Evolutionary conservation across 257 asterid genomes (phyloP).

Genomic region (Petunia secreta): DNA sequence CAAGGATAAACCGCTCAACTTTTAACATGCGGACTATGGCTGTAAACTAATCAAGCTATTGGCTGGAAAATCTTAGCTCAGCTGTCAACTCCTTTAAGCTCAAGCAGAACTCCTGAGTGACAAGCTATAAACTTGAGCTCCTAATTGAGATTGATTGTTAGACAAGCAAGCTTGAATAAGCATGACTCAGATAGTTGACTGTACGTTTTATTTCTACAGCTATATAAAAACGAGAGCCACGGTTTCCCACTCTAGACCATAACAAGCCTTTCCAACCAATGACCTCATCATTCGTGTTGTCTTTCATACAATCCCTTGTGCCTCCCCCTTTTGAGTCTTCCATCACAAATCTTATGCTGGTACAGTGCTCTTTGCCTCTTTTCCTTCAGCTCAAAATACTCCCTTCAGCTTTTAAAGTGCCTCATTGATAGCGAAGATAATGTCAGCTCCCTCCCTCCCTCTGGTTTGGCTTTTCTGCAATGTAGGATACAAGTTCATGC

Average conservation of each 20-base stretch:
- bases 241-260: neutral
- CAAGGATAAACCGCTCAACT: neutral
- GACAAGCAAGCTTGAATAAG: slow-evolving; percentile 6
- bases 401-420: neutral
- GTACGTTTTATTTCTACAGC: neutral
- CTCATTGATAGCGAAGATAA: neutral
- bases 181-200: neutral
- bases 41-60: neutral
- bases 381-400: slow-evolving; percentile 1
- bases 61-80: neutral
- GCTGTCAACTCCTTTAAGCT: neutral
- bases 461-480: neutral
- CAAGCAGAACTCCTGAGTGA: neutral
- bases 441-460: neutral
- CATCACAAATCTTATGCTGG: neutral
- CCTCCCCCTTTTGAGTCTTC: slow-evolving; percentile 5
- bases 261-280: neutral
- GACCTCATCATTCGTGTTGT: neutral
- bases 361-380: neutral
- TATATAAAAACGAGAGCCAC: neutral
- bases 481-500: neutral
- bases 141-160: neutral
- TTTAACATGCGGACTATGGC: neutral
- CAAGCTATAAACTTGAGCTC: neutral
- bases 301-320: neutral